Evolutionary conservation across 495 filamentous ascomycete species (phyloP), one percentile per base, ranked within the genome.

Genomic region (Daldinia grandis): DNA sequence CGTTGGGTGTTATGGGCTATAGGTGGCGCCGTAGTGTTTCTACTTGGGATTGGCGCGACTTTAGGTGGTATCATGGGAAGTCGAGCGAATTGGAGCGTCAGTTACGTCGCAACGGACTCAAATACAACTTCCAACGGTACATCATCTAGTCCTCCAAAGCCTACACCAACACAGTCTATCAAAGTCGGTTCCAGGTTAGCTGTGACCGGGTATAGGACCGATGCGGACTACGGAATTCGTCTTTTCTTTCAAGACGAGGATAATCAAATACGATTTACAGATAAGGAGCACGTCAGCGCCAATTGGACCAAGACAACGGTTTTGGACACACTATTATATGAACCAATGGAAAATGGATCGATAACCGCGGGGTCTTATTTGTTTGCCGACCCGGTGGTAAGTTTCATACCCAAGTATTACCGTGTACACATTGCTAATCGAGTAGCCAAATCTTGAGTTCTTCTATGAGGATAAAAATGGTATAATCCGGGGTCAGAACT

Each of bases 401-500:
- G 69, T 68, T 27, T 38, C 19, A 40, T 30, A 10, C 10, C 17
- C 28, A 8, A 25, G 35, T 10, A 28, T 38, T 12, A 6, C 6
- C 19, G 0, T 30, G 6, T 35, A 24, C 5, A 10, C 5, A 25
- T 42, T 44, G 60, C 69, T 67, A 12, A 72, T 15, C 10, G 24
- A 42, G 40, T 37, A 72, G 69, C 69, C 69, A 53, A 72, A 63
- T 61, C 28, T 72, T 5, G 69, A 68, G 8, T 68, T 72, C 27
- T 71, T 71, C 60, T 72, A 72, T 19, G 64, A 67, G 54, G 69
- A 68, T 38, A 56, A 64, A 33, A 24, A 72, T 17, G 69, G 69
- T 14, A 56, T 72, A 33, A 37, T 72, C 28, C 69, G 69, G 3
- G 69, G 69, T 17, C 69, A 72, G 49, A 67, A 68, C 30, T 72